Conservation (phyloP, 129 eudicot species). For the Flaveria sonorensis region DNA sequence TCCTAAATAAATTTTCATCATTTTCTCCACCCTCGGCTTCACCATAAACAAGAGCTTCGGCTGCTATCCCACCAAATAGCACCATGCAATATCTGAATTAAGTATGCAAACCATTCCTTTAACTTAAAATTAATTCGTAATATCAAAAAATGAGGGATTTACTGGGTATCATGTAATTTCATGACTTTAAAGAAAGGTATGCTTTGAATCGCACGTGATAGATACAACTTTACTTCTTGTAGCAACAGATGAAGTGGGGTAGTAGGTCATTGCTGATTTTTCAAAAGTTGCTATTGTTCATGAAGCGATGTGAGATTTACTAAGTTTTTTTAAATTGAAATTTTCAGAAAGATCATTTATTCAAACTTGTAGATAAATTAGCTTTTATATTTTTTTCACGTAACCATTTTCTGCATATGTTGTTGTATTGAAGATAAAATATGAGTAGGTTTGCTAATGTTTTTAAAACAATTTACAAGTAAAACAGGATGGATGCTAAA, state of each 20-base stretch:
- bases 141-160: too few species aligned
- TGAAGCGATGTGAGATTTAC: neutral
- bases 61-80: slow-evolving; percentile 90
- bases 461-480: too few species aligned
- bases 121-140: too few species aligned
- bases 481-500: neutral
- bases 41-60: slow-evolving; percentile 96
- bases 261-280: neutral
- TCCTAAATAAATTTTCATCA: slow-evolving; percentile 83
- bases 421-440: too few species aligned
- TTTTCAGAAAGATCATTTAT: neutral
- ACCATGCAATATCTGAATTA: slow-evolving; percentile 86
- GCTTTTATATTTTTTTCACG: neutral
- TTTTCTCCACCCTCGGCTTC: slow-evolving; percentile 98
- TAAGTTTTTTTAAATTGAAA: too few species aligned
- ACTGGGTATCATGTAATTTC: neutral
- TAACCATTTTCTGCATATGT: neutral
- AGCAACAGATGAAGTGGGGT: neutral
- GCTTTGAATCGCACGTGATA: neutral
- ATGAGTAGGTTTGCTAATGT: too few species aligned
- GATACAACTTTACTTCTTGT: neutral
- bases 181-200: neutral
- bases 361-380: neutral
- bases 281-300: neutral
- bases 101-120: neutral